These are phyloP conservation scores for Scytalidium sp. DNA, from an alignment of 2,329 filamentous ascomycete species.

Conservation along the genomic window DNA sequence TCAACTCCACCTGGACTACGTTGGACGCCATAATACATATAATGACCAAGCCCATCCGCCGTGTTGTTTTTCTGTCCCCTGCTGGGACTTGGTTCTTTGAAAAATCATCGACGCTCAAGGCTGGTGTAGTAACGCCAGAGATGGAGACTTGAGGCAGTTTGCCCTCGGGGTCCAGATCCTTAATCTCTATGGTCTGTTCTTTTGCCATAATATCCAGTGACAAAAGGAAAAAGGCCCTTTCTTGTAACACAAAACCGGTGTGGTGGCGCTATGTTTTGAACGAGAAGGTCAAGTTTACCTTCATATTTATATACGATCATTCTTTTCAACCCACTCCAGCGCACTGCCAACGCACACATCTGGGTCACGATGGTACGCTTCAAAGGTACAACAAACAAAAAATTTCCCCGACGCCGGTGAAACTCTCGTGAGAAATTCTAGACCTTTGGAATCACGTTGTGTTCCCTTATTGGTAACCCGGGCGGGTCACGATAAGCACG, in stretches of 20 bases:
- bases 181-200: not conserved
- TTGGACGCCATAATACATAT: not conserved
- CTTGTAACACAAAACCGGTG: not conserved
- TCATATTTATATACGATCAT: not conserved
- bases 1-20: not conserved
- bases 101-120: not conserved
- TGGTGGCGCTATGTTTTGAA: no score
- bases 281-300: no score
- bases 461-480: not conserved
- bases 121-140: not conserved
- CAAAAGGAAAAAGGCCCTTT: no score
- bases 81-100: not conserved
- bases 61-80: not conserved
- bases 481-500: not conserved
- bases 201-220: no score
- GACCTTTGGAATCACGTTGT: not conserved
- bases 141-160: not conserved
- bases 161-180: not conserved
- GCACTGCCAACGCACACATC: not conserved
- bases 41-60: not conserved
- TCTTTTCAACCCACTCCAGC: not conserved
- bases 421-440: not conserved
- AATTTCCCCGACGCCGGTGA: not conserved
- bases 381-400: not conserved
- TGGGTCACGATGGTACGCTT: not conserved